These are phyloP conservation scores for Striga hermonthica DNA, from an alignment of 305 asterid species.

Conservation along the genomic window DNA sequence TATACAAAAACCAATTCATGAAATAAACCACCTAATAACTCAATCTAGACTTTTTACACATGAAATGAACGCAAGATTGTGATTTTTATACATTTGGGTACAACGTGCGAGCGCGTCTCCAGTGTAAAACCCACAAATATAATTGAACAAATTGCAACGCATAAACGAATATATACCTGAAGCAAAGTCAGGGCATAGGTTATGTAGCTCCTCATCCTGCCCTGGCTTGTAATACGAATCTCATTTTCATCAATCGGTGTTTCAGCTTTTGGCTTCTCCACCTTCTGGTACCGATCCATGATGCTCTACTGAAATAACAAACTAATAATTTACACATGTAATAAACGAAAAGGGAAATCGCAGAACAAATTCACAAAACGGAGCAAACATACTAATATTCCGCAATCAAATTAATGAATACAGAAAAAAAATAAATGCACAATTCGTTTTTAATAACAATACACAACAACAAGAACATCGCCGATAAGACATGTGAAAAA, in stretches of 20 bases:
- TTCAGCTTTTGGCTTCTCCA: constrained; percentile 73
- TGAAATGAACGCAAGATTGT: neutral
- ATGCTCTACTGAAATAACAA: constrained; percentile 32
- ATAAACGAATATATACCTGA: constrained; percentile 45
- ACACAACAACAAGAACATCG: neutral
- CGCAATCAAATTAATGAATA: neutral
- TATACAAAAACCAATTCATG: neutral
- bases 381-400: neutral
- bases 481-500: neutral
- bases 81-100: too few species aligned
- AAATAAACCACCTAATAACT: neutral
- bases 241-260: constrained; percentile 73
- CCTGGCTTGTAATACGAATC: constrained; percentile 84
- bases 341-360: neutral
- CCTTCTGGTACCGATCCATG: constrained; percentile 84
- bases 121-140: neutral
- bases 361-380: neutral
- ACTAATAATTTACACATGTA: neutral
- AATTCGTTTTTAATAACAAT: neutral
- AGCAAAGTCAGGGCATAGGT: constrained; percentile 69
- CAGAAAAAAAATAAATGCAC: neutral
- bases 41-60: neutral
- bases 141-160: neutral
- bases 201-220: constrained; percentile 79
- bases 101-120: neutral